Evolutionary conservation across 331 rosid species (phyloP).

Genomic region (Malus hybrid): DNA sequence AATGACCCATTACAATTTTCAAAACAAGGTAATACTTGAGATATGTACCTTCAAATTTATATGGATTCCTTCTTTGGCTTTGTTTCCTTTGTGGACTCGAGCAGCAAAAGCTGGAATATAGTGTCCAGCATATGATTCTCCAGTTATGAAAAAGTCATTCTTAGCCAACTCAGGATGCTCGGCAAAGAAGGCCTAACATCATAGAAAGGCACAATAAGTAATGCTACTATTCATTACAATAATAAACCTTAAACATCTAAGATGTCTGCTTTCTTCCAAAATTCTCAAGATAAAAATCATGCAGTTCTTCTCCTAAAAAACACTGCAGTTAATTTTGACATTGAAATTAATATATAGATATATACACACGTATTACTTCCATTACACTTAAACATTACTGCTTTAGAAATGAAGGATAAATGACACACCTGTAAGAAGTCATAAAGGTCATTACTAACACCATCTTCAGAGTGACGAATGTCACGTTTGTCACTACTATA

Average conservation of each 20-base stretch:
- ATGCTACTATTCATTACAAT: neutral
- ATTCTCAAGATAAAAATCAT: no score
- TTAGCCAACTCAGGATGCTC: conserved; percentile 68
- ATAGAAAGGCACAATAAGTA: neutral
- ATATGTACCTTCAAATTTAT: conserved; percentile 71
- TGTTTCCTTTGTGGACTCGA: conserved; percentile 84
- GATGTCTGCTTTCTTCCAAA: no score
- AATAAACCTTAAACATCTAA: neutral
- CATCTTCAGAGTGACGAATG: conserved; percentile 78
- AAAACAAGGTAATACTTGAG: neutral
- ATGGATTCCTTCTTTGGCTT: conserved; percentile 88
- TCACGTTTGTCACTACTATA: conserved; percentile 64
- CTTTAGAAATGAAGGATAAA: neutral
- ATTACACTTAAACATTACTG: neutral
- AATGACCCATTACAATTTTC: neutral
- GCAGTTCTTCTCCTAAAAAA: no score
- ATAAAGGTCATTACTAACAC: conserved; percentile 82
- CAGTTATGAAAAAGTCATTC: conserved; percentile 86
- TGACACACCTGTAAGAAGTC: conserved; percentile 80
- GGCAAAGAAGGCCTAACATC: conserved; percentile 64
- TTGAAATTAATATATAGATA: neutral
- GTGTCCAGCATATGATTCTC: conserved; percentile 98
- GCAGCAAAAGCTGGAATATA: conserved; percentile 97
- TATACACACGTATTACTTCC: neutral
- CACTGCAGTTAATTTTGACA: no score